Base-by-base conservation (phyloP, 2,329 filamentous ascomycete species). In the Colletotrichum tropicale region DNA sequence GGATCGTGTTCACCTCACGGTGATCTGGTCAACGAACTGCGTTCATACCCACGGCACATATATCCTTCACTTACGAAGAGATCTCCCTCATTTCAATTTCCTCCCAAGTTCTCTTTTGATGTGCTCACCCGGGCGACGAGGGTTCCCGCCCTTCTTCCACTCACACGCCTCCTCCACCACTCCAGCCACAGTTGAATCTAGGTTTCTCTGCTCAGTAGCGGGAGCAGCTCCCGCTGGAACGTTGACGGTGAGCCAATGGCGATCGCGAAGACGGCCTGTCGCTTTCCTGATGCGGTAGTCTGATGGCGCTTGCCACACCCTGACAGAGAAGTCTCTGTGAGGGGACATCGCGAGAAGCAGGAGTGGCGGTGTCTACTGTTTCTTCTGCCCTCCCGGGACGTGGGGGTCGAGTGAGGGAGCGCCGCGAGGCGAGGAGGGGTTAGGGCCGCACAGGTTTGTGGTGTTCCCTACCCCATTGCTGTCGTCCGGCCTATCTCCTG, bases 161-260 rank as follows among this genome's bases (percentile, higher is more conserved):
- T 70, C 36, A 21, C 28, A 8, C 38, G 16, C 69, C 6, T 66
- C 68, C n/a, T 60, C 30, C 16, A 34, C 30, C n/a, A 30, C 55
- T 71, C 67, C 68, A 77, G 75, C 75, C 72, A 75, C 72, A 62
- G 15, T 56, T 24, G 36, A 10, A 38, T 30, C 30, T 28, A 55
- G 64, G 70, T 36, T 48, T 9, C 38, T 71, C 24, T 62, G 5
- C 56, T 36, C 56, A 56, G 56, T 36, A 67, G 52, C 56, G 71
- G 62, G 48, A 74, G 72, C 52, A 60, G 18, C 58, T 68, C 64
- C 61, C 65, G 52, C 16, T 70, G 71, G 61, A 52, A 77, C 68
- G 18, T 70, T 21, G 71, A 75, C 52, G 75, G 71, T 72, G 68
- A 75, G 69, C 76, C 76, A 78, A 78, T 78, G 68, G 56, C 68